Percentiles rank a stretch among this genome's conserved stretches.
These are phyloP conservation scores for Coemansia sp. DNA, from an alignment of 192 early-diverging fungal genomes.

Conservation along the genomic window DNA sequence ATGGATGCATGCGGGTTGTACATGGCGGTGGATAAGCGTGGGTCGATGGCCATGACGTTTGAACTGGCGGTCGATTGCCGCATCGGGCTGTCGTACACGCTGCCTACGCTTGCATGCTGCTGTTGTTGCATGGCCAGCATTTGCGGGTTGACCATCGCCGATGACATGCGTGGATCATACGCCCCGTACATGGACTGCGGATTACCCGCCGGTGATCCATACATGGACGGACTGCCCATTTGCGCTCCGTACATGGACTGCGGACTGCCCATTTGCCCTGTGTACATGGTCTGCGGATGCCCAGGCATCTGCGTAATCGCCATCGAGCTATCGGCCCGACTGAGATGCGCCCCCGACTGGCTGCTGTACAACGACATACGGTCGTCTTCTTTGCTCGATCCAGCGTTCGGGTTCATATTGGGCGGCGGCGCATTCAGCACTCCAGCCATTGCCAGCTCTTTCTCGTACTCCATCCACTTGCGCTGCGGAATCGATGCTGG, in stretches of 20 bases:
- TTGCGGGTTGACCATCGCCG: conserved; percentile 48
- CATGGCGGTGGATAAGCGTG: conserved; percentile 42
- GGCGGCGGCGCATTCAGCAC: conserved; percentile 36
- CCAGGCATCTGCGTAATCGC: conserved; percentile 29
- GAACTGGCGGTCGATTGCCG: conserved; percentile 16
- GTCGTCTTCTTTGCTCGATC: conserved; percentile 25
- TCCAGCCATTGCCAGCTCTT: conserved; percentile 54
- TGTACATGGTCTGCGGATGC: neutral
- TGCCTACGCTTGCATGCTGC: conserved; percentile 23
- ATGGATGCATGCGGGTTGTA: conserved; percentile 13
- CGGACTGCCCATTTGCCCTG: neutral
- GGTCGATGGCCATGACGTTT: conserved; percentile 14
- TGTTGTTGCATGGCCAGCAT: conserved; percentile 34
- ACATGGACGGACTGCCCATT: conserved; percentile 28
- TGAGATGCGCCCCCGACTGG: conserved; percentile 23
- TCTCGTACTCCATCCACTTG: conserved; percentile 87
- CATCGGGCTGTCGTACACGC: conserved; percentile 17
- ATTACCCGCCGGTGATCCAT: conserved; percentile 17
- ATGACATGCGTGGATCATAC: conserved; percentile 41
- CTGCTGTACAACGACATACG: conserved; percentile 36
- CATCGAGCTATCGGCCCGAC: conserved; percentile 40
- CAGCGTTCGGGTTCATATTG: conserved; percentile 2
- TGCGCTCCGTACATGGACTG: neutral
- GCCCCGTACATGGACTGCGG: neutral
- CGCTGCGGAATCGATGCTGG: conserved; percentile 82